Percentiles rank a stretch among this genome's conserved stretches.
Conservation (phyloP, 2,329 filamentous ascomycete species). For the Laburnicola sp. region DNA sequence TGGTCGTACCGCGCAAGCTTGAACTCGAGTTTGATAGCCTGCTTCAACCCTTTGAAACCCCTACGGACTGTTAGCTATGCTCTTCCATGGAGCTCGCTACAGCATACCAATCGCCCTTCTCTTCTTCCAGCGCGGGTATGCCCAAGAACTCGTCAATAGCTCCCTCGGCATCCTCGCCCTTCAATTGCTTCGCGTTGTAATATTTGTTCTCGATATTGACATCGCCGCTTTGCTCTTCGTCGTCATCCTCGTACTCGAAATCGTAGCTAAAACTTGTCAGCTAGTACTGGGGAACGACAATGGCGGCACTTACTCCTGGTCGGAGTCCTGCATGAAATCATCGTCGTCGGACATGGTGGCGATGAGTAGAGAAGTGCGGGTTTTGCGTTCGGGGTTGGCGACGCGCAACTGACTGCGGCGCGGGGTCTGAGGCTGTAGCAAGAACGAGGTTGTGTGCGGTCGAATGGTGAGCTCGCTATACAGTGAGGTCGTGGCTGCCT, state of each 20-base stretch:
- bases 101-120: slow-evolving; percentile 87
- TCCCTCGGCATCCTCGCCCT: slow-evolving; percentile 80
- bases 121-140: slow-evolving; percentile 78
- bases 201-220: slow-evolving; percentile 99
- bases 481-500: slow-evolving; percentile 7
- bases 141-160: slow-evolving; percentile 92
- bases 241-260: slow-evolving; percentile 95
- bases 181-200: slow-evolving; percentile 98
- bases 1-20: slow-evolving; percentile 85
- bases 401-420: neutral
- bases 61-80: slow-evolving; percentile 40
- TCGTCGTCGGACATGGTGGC: slow-evolving; percentile 74
- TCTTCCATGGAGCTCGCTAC: slow-evolving; percentile 2
- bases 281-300: neutral
- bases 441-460: neutral
- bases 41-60: slow-evolving; percentile 96
- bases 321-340: slow-evolving; percentile 93
- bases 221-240: slow-evolving; percentile 83
- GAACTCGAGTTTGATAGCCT: slow-evolving; percentile 97
- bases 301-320: slow-evolving; percentile 67
- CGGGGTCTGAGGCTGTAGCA: neutral
- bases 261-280: slow-evolving; percentile 68
- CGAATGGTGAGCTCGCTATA: neutral
- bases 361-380: slow-evolving; percentile 4
- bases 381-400: neutral